A percentile compares a stretch with the other conserved stretches of the same genome.
These are phyloP conservation scores for Podosphaera xanthii DNA, from an alignment of 2,329 filamentous ascomycete species.

Conservation along the genomic window DNA sequence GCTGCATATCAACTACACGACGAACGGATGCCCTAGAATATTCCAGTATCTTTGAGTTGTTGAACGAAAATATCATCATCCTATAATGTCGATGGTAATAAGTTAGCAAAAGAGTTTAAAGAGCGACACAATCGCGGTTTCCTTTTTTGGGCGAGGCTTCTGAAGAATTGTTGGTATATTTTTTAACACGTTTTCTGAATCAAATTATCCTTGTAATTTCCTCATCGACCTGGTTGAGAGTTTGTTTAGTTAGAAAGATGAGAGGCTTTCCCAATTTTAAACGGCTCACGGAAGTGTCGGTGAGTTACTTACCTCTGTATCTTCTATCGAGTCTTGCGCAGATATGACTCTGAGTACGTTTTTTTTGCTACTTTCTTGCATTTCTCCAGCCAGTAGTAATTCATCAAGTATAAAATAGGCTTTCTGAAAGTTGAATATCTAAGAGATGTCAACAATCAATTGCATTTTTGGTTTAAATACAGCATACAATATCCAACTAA, in stretches of 20 bases:
- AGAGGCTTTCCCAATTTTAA: not conserved
- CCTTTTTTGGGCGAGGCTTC: not conserved
- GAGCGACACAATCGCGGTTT: not conserved
- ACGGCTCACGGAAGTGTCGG: not conserved
- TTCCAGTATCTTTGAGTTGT: conserved; percentile 3
- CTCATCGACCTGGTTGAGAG: conserved; percentile 20
- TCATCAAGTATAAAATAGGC: conserved; percentile 98
- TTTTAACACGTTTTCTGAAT: conserved; percentile 6
- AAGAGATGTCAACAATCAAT: not conserved
- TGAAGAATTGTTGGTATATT: not conserved
- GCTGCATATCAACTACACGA: not conserved
- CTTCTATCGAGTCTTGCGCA: conserved; percentile 91
- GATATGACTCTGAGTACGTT: conserved; percentile 90
- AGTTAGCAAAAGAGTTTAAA: conserved; percentile 2
- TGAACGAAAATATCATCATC: conserved; percentile 5
- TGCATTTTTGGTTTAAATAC: not conserved
- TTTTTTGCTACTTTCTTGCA: conserved; percentile 99
- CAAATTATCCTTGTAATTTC: conserved; percentile 19
- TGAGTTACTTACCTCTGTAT: conserved; percentile 66
- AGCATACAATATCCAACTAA: conserved; percentile 12
- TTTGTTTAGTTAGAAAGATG: conserved; percentile 26
- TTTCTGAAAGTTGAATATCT: conserved; percentile 98
- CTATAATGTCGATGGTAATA: conserved; percentile 3
- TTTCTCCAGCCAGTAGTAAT: conserved; percentile 77
- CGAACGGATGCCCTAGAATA: conserved; percentile 1